Evolutionary conservation across 176 grass and related monocot species (phyloP), one percentile per base, ranked within the genome.

Genomic region (Puccinellia tenuiflora): DNA sequence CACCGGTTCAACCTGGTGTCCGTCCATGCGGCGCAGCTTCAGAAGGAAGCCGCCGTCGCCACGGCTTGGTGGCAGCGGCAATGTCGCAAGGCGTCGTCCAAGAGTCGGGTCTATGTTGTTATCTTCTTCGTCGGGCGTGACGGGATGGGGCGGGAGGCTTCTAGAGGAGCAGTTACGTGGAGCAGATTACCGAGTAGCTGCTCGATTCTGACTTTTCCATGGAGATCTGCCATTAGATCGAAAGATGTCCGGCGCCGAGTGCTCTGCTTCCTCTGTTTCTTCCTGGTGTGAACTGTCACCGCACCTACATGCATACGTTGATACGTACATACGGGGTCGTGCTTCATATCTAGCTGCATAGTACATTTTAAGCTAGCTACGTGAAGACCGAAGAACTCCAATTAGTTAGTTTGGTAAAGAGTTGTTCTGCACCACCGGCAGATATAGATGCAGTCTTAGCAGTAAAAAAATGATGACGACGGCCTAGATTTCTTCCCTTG

Each of bases 181-280:
- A 95, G 62, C 96, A 98, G 82, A 98, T 98, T 92, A 98, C 95
- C 63, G 96, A 95, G 75, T 92, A 98, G 75, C 79, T 98, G 53
- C 72, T 98, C 6, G 96, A 98, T 76, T 93, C 92, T 35, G 86
- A 98, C 78, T 85, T 98, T 56, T 98, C 90, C 50, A 95, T 98
- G 92, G 96, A 98, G 80, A 90, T 93, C 30, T 88, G 86, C 88
- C 91, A 38, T 38, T 90, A 83, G 62, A 26, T 12, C 24, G 3
- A 60, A 24, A 26, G 3, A 28, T 59, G 7, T 1, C 22, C 54
- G 54, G 11, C 57, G 12, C 13, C 21, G 14, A 31, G 5, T 31
- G 24, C 48, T 14, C n/a, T 72, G 2, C 28, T 47, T 78, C 62
- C 61, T 28, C 74, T 79, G 80, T 13, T 74, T 42, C 43, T 57